Evolutionary conservation across 1,284 basidiomycete species (phyloP).

Genomic region (Heterobasidion irregulare): DNA sequence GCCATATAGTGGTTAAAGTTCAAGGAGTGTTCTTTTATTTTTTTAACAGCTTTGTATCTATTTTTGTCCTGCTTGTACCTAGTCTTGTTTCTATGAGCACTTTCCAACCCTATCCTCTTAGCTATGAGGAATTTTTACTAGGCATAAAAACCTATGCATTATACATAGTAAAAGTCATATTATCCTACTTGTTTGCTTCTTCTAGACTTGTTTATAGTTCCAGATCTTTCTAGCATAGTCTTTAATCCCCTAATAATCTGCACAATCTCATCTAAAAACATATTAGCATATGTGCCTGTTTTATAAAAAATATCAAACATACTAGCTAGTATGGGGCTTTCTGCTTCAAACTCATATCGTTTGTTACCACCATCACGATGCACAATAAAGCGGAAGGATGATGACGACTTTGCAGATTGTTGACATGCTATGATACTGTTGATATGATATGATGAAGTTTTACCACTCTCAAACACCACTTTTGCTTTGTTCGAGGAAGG

Average conservation of each 20-base stretch:
- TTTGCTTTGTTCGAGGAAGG: constrained; percentile 76
- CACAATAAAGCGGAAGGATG: constrained; percentile 82
- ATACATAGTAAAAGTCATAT: neutral
- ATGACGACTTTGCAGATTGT: constrained; percentile 73
- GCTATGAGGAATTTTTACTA: too few relatives aligned
- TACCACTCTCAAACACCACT: constrained; percentile 80
- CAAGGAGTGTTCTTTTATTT: too few relatives aligned
- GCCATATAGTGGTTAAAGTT: too few relatives aligned
- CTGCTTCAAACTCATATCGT: constrained; percentile 97
- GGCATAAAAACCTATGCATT: too few relatives aligned
- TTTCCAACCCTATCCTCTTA: too few relatives aligned
- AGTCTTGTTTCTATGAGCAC: too few relatives aligned
- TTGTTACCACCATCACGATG: constrained; percentile 68
- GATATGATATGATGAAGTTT: constrained; percentile 90
- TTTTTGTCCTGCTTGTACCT: too few relatives aligned
- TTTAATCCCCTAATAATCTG: constrained; percentile 57
- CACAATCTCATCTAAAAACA: constrained; percentile 55
- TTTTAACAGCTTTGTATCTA: too few relatives aligned
- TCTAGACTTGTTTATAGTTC: constrained; percentile 48
- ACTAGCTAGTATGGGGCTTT: constrained; percentile 77
- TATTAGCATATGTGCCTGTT: neutral
- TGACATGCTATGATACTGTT: constrained; percentile 81
- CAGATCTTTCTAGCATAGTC: constrained; percentile 45
- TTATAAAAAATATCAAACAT: constrained; percentile 19
- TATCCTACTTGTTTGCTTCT: constrained; percentile 38